phyloP scores from a whole-genome alignment of 2,329 filamentous ascomycete species.

The Trichoderma lentiforme region DNA sequence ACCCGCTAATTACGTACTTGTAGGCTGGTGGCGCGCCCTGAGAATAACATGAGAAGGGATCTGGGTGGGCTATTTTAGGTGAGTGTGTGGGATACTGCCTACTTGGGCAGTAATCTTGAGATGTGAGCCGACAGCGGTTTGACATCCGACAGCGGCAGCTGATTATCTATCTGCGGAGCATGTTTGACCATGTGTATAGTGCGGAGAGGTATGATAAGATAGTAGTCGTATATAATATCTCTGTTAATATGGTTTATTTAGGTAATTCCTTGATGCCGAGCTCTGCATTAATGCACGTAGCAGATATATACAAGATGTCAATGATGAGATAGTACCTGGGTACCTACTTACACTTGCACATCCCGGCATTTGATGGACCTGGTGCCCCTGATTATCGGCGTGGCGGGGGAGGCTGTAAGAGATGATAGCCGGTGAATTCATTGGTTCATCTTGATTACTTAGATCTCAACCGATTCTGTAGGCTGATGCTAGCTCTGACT shows the following conservation, averaged over 20 bases:
- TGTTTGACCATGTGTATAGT: background rate
- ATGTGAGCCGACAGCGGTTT: background rate
- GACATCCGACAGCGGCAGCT: constrained; percentile 5
- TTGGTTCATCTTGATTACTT: background rate
- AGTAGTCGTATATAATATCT: background rate
- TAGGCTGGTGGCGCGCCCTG: constrained; percentile 6
- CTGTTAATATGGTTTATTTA: background rate
- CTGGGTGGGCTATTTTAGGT: background rate
- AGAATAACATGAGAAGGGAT: background rate
- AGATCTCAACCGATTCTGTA: background rate
- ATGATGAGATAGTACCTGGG: background rate
- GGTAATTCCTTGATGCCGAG: background rate
- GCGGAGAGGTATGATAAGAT: background rate
- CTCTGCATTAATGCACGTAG: background rate
- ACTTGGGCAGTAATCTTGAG: constrained; percentile 6
- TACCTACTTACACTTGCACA: background rate
- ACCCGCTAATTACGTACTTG: constrained; percentile 1
- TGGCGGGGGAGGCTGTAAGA: background rate
- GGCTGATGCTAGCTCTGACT: background rate
- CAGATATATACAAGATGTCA: background rate
- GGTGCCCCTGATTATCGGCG: background rate
- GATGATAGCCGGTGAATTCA: background rate
- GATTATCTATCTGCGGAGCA: background rate
- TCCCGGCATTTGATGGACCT: background rate
- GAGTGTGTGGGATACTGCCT: background rate